Conservation (phyloP, 1,284 basidiomycete species). For the Marasmius oreades region DNA sequence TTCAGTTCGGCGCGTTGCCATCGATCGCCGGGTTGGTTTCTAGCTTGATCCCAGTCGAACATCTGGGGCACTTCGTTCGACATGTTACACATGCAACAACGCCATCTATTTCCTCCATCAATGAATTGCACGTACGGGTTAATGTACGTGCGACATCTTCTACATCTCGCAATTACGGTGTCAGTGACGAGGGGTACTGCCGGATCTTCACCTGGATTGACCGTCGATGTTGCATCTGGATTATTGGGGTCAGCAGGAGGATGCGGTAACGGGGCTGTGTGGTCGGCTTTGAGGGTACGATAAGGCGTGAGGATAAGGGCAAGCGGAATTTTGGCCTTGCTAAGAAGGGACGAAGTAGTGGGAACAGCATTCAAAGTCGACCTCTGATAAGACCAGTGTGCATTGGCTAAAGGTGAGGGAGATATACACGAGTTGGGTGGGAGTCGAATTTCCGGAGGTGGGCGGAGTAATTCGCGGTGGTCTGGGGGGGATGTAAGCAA, state of each 20-base stretch:
- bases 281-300: slow-evolving; percentile 59
- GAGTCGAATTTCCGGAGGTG: slow-evolving; percentile 87
- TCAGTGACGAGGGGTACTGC: slow-evolving; percentile 88
- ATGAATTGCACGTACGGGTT: slow-evolving; percentile 99
- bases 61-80: slow-evolving; percentile 98
- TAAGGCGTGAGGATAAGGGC: slow-evolving; percentile 92
- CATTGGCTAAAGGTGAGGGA: slow-evolving; percentile 77
- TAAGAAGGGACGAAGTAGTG: slow-evolving; percentile 86
- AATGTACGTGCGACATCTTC: slow-evolving; percentile 97
- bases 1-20: slow-evolving; percentile 95
- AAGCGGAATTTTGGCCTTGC: slow-evolving; percentile 92
- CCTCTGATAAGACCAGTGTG: slow-evolving; percentile 91
- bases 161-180: slow-evolving; percentile 95
- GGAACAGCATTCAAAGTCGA: slow-evolving; percentile 92
- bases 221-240: not conserved
- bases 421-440: slow-evolving; percentile 84
- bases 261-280: not conserved
- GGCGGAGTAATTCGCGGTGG: slow-evolving; percentile 75
- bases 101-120: slow-evolving; percentile 97
- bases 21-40: slow-evolving; percentile 92
- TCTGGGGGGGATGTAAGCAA: slow-evolving; percentile 89
- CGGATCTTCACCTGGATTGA: slow-evolving; percentile 54
- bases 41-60: slow-evolving; percentile 96
- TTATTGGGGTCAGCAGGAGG: not conserved
- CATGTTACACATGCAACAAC: slow-evolving; percentile 99